These are phyloP conservation scores for Histomonas meleagridis DNA, from an alignment of 208 protist species.

Conservation along the genomic window DNA sequence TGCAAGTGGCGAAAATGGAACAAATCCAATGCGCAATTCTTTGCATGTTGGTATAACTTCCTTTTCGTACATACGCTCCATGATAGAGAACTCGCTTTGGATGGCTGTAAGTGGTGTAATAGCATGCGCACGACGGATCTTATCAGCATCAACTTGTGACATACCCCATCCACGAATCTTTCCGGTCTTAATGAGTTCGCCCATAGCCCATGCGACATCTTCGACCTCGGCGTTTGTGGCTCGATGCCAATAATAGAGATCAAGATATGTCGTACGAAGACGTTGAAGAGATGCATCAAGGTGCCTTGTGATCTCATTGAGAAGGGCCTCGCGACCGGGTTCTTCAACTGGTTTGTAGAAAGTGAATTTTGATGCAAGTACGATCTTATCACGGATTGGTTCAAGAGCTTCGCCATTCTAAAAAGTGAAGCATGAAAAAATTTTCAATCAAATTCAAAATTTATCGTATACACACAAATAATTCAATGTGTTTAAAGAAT, in stretches of 20 bases:
- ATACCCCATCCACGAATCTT: slow-evolving; percentile 43
- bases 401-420: not conserved
- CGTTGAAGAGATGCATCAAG: not conserved
- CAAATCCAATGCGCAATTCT: slow-evolving; percentile 43
- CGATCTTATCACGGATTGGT: not conserved
- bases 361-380: not conserved
- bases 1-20: no score
- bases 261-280: slow-evolving; percentile 29
- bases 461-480: no score
- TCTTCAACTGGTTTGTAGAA: not conserved
- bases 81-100: slow-evolving; percentile 36
- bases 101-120: slow-evolving; percentile 41
- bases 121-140: slow-evolving; percentile 43
- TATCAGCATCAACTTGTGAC: slow-evolving; percentile 40
- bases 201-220: slow-evolving; percentile 33
- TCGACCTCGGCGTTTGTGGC: slow-evolving; percentile 35
- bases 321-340: not conserved
- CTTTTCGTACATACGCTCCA: slow-evolving; percentile 45
- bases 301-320: not conserved
- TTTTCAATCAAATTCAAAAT: no score
- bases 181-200: slow-evolving; percentile 38
- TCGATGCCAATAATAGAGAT: slow-evolving; percentile 34
- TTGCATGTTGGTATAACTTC: slow-evolving; percentile 43
- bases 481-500: no score
- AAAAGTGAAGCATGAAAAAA: no score